Evolutionary conservation across 306 rosid species (phyloP).

Genomic region (Macrotyloma uniflorum): DNA sequence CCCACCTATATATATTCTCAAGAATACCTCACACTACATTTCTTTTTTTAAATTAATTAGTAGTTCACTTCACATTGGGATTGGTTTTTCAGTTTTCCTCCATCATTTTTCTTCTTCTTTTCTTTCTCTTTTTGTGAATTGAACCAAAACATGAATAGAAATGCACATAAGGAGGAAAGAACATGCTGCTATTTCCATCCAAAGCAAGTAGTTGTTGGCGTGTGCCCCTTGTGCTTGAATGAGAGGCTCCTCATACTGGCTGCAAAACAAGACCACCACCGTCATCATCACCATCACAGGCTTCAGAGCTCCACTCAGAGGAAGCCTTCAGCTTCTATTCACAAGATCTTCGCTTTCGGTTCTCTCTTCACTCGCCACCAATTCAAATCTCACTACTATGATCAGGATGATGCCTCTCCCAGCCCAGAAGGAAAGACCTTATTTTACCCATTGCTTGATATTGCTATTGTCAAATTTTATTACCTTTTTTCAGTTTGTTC

Average conservation of each 20-base stretch:
- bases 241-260: slow-evolving; percentile 83
- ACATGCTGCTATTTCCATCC: slow-evolving; percentile 85
- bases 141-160: slow-evolving; percentile 39
- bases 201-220: slow-evolving; percentile 69
- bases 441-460: slow-evolving; percentile 24
- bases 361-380: slow-evolving; percentile 74
- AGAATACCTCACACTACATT: slow-evolving; percentile 11
- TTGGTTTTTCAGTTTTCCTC: neutral
- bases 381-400: slow-evolving; percentile 55
- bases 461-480: neutral
- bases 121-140: neutral
- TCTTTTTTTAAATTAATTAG: neutral
- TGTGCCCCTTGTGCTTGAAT: slow-evolving; percentile 83
- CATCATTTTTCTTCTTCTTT: slow-evolving; percentile 18
- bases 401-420: slow-evolving; percentile 60
- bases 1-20: slow-evolving; percentile 35
- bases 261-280: slow-evolving; percentile 57
- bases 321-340: slow-evolving; percentile 56
- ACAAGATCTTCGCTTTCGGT: slow-evolving; percentile 87
- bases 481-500: neutral
- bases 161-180: slow-evolving; percentile 58
- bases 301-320: slow-evolving; percentile 39
- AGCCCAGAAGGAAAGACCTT: slow-evolving; percentile 74
- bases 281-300: slow-evolving; percentile 32
- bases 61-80: slow-evolving; percentile 22